These are phyloP conservation scores for Annulohypoxylon truncatum DNA, from an alignment of 2,329 filamentous ascomycete genomes.

Conservation along the genomic window DNA sequence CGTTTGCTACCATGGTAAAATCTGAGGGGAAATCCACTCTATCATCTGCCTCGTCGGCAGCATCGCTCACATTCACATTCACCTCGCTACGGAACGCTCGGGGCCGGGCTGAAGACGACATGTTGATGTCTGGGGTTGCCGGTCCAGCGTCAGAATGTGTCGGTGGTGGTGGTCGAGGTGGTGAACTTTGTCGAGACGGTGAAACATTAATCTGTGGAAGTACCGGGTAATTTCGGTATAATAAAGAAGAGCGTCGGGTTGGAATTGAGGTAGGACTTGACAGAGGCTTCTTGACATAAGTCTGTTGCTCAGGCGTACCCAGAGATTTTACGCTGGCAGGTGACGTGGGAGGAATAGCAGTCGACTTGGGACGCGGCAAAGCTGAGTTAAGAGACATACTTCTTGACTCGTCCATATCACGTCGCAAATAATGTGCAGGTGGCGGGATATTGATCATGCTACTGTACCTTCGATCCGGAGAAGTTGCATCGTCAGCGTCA, in stretches of 20 bases:
- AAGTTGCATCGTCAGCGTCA: slow-evolving; percentile 42
- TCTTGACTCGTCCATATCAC: slow-evolving; percentile 33
- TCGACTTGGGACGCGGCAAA: slow-evolving; percentile 17
- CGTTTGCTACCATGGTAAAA: background rate
- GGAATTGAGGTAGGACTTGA: slow-evolving; percentile 36
- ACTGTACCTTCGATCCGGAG: slow-evolving; percentile 42
- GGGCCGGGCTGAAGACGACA: slow-evolving; percentile 2
- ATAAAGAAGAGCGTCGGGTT: slow-evolving; percentile 43
- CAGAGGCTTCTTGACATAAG: slow-evolving; percentile 15
- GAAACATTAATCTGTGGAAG: slow-evolving; percentile 36
- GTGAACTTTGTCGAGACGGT: slow-evolving; percentile 18
- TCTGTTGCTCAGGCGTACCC: slow-evolving; percentile 10
- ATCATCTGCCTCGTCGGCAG: background rate
- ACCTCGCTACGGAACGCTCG: background rate
- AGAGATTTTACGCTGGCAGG: slow-evolving; percentile 21
- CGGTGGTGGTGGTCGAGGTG: slow-evolving; percentile 2
- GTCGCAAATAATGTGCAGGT: slow-evolving; percentile 28
- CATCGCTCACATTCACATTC: slow-evolving; percentile 6
- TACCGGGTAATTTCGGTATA: slow-evolving; percentile 38
- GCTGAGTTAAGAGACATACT: slow-evolving; percentile 43
- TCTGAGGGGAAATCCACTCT: slow-evolving; percentile 7
- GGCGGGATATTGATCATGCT: slow-evolving; percentile 44
- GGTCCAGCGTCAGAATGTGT: background rate
- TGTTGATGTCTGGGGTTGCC: slow-evolving; percentile 12
- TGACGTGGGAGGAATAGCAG: slow-evolving; percentile 28